Conservation (phyloP, 1,284 basidiomycete genomes). For the Porodaedalea pini region DNA sequence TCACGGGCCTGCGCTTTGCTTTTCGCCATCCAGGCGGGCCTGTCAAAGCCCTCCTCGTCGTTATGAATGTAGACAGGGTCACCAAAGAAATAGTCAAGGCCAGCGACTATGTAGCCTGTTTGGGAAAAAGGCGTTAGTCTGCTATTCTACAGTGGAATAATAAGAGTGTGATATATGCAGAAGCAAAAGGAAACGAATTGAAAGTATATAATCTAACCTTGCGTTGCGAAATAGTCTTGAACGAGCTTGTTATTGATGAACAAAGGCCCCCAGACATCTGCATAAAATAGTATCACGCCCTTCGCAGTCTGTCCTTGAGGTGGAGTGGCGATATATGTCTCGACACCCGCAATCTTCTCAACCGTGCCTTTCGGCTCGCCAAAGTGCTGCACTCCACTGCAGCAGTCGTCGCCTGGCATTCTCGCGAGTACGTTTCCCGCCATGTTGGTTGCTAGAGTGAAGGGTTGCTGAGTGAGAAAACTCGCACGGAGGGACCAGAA, state of each 20-base stretch:
- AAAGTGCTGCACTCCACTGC: constrained; percentile 44
- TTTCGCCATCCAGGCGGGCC: constrained; percentile 38
- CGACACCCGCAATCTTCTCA: constrained; percentile 42
- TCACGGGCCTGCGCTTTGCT: constrained; percentile 34
- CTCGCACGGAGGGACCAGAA: neutral
- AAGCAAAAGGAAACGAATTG: constrained; percentile 16
- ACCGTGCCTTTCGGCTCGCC: constrained; percentile 44
- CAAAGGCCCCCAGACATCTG: constrained; percentile 47
- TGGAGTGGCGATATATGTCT: constrained; percentile 51
- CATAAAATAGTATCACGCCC: constrained; percentile 46
- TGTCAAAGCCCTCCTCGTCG: constrained; percentile 39
- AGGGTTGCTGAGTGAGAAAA: constrained; percentile 6
- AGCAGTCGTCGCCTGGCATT: constrained; percentile 42
- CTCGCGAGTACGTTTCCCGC: constrained; percentile 28
- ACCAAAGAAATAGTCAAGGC: constrained; percentile 56
- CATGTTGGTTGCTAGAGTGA: neutral
- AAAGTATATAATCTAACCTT: constrained; percentile 34
- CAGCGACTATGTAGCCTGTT: constrained; percentile 50
- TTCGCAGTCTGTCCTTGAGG: constrained; percentile 27
- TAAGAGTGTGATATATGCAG: too few relatives aligned
- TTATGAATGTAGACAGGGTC: constrained; percentile 40
- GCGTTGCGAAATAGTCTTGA: constrained; percentile 49
- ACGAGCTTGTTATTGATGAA: constrained; percentile 48
- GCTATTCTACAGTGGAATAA: too few relatives aligned
- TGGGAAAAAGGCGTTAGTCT: neutral